Conservation (phyloP, 805 yeast species). For the Suhomyces vadensis region DNA sequence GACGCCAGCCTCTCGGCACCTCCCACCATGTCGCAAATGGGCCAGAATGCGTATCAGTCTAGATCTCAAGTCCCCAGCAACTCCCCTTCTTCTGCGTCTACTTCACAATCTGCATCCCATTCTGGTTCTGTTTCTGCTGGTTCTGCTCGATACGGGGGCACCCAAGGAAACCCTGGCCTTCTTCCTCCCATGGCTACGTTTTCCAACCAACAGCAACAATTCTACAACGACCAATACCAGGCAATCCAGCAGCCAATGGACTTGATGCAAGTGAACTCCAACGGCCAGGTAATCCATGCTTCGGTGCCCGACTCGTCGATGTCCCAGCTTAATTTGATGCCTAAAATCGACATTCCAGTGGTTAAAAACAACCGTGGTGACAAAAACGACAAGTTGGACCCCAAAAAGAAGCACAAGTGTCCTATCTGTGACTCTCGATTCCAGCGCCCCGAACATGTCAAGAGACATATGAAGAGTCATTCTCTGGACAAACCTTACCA, state of each 20-base stretch:
- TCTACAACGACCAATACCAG: constrained; percentile 1
- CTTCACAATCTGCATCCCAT: background rate
- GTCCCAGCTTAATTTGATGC: constrained; percentile 11
- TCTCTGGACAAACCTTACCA: constrained; percentile 58
- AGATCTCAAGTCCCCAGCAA: background rate
- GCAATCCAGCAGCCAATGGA: constrained; percentile 1
- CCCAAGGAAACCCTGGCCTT: constrained; percentile 13
- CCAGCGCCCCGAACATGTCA: constrained; percentile 74
- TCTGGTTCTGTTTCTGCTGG: background rate
- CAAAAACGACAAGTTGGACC: constrained; percentile 38
- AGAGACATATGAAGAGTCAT: constrained; percentile 60
- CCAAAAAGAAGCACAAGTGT: constrained; percentile 62
- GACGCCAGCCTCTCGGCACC: constrained; percentile 15
- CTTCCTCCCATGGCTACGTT: constrained; percentile 38
- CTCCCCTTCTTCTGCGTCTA: background rate
- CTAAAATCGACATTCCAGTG: constrained; percentile 15
- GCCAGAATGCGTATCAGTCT: background rate
- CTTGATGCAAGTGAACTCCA: constrained; percentile 5
- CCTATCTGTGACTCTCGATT: constrained; percentile 62
- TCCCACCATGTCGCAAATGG: constrained; percentile 9
- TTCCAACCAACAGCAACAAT: constrained; percentile 9
- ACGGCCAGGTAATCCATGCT: background rate
- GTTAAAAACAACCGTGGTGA: constrained; percentile 17
- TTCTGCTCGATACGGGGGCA: background rate
- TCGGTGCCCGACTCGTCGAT: constrained; percentile 14